Conservation (phyloP, 1,284 basidiomycete genomes). For the Cutaneotrichosporon spelunceum region DNA sequence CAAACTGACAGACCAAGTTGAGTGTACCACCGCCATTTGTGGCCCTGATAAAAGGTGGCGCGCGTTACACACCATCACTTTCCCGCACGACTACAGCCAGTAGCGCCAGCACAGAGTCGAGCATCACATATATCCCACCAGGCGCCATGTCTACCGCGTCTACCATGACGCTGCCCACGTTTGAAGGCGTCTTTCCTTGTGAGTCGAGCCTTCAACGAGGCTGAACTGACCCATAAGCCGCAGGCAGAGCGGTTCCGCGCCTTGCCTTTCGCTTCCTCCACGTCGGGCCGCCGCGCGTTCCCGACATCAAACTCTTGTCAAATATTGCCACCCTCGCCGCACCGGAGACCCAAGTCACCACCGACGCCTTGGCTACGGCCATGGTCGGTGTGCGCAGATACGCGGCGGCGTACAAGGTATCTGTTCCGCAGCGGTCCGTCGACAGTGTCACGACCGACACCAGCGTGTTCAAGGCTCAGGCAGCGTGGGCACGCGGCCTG, state of each 20-base stretch:
- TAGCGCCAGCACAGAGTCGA: not conserved
- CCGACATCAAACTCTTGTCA: not conserved
- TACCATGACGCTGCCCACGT: slow-evolving; percentile 2
- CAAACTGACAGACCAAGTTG: not conserved
- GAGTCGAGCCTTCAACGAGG: not conserved
- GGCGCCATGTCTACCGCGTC: slow-evolving; percentile 1
- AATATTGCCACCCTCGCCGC: not conserved
- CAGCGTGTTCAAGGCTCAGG: not conserved
- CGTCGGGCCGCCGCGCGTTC: not conserved
- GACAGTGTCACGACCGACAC: not conserved
- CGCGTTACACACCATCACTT: not conserved
- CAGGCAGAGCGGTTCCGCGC: not conserved
- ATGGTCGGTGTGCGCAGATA: not conserved
- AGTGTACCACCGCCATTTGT: not conserved
- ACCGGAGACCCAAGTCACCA: too few relatives aligned
- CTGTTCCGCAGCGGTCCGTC: slow-evolving; percentile 1
- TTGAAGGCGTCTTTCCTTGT: slow-evolving; percentile 4
- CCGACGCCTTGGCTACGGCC: not conserved
- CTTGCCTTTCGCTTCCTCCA: not conserved
- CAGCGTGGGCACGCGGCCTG: not conserved
- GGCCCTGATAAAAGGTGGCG: slow-evolving; percentile 5
- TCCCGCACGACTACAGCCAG: slow-evolving; percentile 5
- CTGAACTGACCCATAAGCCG: not conserved
- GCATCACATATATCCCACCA: not conserved
- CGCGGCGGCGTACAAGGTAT: not conserved